Evolutionary conservation across 352 stramenopile genomes (phyloP).

Genomic region (Pythium utonaiense): DNA sequence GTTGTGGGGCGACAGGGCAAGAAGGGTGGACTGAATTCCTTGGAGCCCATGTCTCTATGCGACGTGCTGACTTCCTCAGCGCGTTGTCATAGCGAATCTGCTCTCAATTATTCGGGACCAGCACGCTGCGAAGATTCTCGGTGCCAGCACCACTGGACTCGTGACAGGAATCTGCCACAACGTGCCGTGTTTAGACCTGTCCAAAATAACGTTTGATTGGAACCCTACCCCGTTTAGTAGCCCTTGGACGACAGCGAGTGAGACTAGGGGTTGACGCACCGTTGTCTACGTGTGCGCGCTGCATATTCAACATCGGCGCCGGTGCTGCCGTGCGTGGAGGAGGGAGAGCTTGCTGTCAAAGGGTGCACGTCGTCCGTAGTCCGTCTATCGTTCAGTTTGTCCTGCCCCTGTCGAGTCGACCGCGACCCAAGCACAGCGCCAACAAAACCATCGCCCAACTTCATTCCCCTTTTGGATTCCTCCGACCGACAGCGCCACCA

Average conservation of each 20-base stretch:
- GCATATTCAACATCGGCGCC: slow-evolving; percentile 22
- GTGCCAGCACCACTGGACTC: too few species aligned
- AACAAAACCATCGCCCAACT: neutral
- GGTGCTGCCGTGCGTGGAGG: slow-evolving; percentile 12
- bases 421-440: neutral
- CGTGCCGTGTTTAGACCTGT: neutral
- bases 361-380: slow-evolving; percentile 2
- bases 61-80: neutral
- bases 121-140: too few species aligned
- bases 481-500: slow-evolving; percentile 11
- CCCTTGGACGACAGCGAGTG: slow-evolving; percentile 1
- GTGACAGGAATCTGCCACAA: too few species aligned
- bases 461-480: slow-evolving; percentile 49
- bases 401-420: neutral
- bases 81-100: neutral
- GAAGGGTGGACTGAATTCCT: neutral
- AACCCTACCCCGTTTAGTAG: slow-evolving; percentile 14
- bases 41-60: neutral
- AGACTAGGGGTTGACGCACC: slow-evolving; percentile 24
- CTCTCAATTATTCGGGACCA: too few species aligned
- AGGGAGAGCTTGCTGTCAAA: slow-evolving; percentile 14
- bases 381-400: neutral
- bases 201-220: slow-evolving; percentile 18
- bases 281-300: slow-evolving; percentile 11
- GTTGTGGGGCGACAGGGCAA: neutral